Conservation (phyloP, 2,329 filamentous ascomycete species). For the Neofusicoccum cordaticola region DNA sequence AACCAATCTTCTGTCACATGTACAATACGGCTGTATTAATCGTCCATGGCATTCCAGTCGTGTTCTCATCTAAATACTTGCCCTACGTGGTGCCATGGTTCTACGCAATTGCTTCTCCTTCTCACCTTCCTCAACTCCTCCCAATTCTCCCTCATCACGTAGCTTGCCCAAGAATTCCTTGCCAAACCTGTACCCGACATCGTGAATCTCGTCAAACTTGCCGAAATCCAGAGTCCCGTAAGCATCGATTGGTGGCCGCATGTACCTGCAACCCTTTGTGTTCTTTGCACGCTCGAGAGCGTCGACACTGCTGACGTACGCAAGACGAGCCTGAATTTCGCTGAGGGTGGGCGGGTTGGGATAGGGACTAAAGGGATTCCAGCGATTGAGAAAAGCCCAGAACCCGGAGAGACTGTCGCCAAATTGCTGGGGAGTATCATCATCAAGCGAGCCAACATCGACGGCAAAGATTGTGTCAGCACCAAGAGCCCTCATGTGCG, state of each 20-base stretch:
- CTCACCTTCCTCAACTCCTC: conserved; percentile 51
- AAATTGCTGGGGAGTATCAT: conserved; percentile 86
- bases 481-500: conserved; percentile 93
- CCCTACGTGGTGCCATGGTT: conserved; percentile 52
- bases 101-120: conserved; percentile 50
- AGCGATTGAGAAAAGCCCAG: conserved; percentile 92
- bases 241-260: conserved; percentile 89
- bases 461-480: conserved; percentile 94
- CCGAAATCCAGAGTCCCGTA: conserved; percentile 95
- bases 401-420: conserved; percentile 92
- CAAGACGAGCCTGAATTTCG: conserved; percentile 91
- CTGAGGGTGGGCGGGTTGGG: conserved; percentile 93
- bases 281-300: conserved; percentile 90
- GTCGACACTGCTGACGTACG: conserved; percentile 93
- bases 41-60: too few species aligned
- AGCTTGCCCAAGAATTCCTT: conserved; percentile 75
- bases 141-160: conserved; percentile 73
- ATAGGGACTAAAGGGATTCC: conserved; percentile 88
- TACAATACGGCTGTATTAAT: too few species aligned
- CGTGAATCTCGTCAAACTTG: conserved; percentile 96
- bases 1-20: too few species aligned
- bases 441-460: conserved; percentile 89
- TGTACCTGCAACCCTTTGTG: conserved; percentile 88
- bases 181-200: conserved; percentile 82
- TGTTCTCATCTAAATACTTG: conserved; percentile 38